Evolutionary conservation across 2,329 filamentous ascomycete species (phyloP).

Genomic region (Ilyonectria robusta): DNA sequence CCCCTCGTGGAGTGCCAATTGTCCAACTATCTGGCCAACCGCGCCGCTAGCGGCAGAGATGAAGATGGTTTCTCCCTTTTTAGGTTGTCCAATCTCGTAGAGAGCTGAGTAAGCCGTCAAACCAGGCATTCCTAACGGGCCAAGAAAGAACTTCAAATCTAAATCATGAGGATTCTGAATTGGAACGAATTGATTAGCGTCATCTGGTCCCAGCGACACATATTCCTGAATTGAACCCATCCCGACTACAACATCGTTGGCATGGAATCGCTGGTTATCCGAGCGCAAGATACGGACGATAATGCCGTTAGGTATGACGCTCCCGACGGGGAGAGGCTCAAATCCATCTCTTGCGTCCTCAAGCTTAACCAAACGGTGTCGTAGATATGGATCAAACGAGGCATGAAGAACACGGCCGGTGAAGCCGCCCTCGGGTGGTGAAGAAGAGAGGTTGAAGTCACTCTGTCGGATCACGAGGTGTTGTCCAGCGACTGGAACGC

Average conservation of each 20-base stretch:
- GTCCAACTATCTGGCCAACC: slow-evolving; percentile 82
- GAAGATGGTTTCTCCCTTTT: slow-evolving; percentile 84
- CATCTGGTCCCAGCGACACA: slow-evolving; percentile 62
- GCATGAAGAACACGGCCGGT: slow-evolving; percentile 76
- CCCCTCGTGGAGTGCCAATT: slow-evolving; percentile 83
- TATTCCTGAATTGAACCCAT: slow-evolving; percentile 74
- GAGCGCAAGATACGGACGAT: slow-evolving; percentile 78
- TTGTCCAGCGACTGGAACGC: slow-evolving; percentile 75
- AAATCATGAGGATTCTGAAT: slow-evolving; percentile 77
- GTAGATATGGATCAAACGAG: slow-evolving; percentile 82
- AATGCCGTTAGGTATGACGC: slow-evolving; percentile 71
- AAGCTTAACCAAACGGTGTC: slow-evolving; percentile 75
- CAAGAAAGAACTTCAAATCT: slow-evolving; percentile 74
- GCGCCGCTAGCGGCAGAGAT: slow-evolving; percentile 82
- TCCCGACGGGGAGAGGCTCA: slow-evolving; percentile 58
- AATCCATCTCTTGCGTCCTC: slow-evolving; percentile 76
- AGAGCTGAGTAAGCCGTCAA: slow-evolving; percentile 82
- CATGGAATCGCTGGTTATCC: slow-evolving; percentile 70
- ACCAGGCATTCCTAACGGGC: slow-evolving; percentile 82
- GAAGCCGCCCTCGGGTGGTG: slow-evolving; percentile 64
- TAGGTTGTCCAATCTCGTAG: slow-evolving; percentile 81
- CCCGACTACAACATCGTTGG: slow-evolving; percentile 73
- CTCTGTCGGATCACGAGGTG: slow-evolving; percentile 73
- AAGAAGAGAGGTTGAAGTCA: slow-evolving; percentile 72
- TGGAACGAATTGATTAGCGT: slow-evolving; percentile 59